Percentiles rank a stretch among this genome's conserved stretches.
Evolutionary conservation across 2,329 filamentous ascomycete genomes (phyloP).

Genomic region (Mollisiaceae sp.): DNA sequence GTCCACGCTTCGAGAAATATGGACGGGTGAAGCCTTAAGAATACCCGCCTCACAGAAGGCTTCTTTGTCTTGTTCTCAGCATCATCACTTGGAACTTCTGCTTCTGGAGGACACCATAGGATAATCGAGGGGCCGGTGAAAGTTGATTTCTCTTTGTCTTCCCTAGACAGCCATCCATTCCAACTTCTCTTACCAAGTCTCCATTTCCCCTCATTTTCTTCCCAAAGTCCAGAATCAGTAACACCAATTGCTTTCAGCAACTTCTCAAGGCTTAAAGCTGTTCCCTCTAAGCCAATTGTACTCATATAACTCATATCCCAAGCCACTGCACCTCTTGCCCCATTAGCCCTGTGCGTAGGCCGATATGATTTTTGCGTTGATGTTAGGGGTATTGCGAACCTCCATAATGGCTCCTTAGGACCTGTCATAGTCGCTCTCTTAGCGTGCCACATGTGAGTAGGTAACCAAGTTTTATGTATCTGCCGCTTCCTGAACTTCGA

Average conservation of each 20-base stretch:
- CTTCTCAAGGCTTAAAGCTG: conserved; percentile 64
- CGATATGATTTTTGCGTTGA: conserved; percentile 91
- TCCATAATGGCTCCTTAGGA: conserved; percentile 81
- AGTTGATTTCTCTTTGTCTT: conserved; percentile 56
- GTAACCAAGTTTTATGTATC: conserved; percentile 88
- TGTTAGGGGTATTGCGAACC: conserved; percentile 83
- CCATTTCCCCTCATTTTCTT: conserved; percentile 72
- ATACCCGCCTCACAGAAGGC: conserved; percentile 50
- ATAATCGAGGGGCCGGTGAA: conserved; percentile 75
- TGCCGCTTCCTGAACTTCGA: conserved; percentile 85
- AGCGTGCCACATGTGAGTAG: conserved; percentile 91
- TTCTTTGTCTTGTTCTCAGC: conserved; percentile 48
- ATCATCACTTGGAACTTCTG: conserved; percentile 29
- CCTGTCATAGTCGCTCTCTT: conserved; percentile 90
- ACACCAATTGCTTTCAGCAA: conserved; percentile 71
- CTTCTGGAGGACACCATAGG: conserved; percentile 66
- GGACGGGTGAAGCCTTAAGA: conserved; percentile 82
- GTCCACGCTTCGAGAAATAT: conserved; percentile 73
- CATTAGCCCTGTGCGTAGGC: conserved; percentile 80
- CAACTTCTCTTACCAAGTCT: conserved; percentile 62
- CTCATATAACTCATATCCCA: conserved; percentile 97
- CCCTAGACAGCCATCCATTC: conserved; percentile 62
- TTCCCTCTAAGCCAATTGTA: conserved; percentile 79
- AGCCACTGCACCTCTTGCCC: conserved; percentile 75
- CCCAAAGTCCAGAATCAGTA: conserved; percentile 64